A percentile compares a stretch with the other conserved stretches of the same genome.
These are phyloP conservation scores for Ligustrum vulgare DNA, from an alignment of 257 asterid species.

Conservation along the genomic window DNA sequence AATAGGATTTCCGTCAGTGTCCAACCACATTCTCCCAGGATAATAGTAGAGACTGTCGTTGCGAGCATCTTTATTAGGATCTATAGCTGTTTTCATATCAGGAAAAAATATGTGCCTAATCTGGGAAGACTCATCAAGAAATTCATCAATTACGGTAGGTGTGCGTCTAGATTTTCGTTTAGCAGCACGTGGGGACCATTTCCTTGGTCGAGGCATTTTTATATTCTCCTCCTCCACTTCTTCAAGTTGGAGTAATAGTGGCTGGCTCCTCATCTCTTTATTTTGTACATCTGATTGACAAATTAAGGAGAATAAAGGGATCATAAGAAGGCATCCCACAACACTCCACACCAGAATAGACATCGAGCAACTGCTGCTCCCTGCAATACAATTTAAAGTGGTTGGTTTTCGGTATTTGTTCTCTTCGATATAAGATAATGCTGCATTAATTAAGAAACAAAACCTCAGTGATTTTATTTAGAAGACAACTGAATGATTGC, in stretches of 20 bases:
- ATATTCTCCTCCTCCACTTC: conserved; percentile 84
- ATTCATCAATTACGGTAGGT: conserved; percentile 75
- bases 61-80: conserved; percentile 51
- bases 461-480: conserved; percentile 26
- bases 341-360: conserved; percentile 53
- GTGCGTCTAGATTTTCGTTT: conserved; percentile 74
- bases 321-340: conserved; percentile 60
- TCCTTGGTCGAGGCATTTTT: conserved; percentile 76
- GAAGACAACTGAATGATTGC: conserved; percentile 14
- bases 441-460: conserved; percentile 58
- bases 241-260: conserved; percentile 61
- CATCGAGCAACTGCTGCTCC: conserved; percentile 68
- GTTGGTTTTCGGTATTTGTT: conserved; percentile 69
- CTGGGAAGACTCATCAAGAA: conserved; percentile 83
- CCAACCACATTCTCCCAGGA: conserved; percentile 94
- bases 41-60: conserved; percentile 57
- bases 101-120: conserved; percentile 87
- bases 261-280: conserved; percentile 35
- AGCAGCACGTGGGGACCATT: conserved; percentile 86
- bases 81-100: conserved; percentile 49
- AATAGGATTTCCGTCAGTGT: conserved; percentile 89
- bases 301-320: conserved; percentile 58
- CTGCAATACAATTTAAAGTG: conserved; percentile 78
- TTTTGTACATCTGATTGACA: conserved; percentile 34
- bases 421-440: conserved; percentile 50